Conservation (phyloP, 352 stramenopile species). For the Phytophthora pisi region DNA sequence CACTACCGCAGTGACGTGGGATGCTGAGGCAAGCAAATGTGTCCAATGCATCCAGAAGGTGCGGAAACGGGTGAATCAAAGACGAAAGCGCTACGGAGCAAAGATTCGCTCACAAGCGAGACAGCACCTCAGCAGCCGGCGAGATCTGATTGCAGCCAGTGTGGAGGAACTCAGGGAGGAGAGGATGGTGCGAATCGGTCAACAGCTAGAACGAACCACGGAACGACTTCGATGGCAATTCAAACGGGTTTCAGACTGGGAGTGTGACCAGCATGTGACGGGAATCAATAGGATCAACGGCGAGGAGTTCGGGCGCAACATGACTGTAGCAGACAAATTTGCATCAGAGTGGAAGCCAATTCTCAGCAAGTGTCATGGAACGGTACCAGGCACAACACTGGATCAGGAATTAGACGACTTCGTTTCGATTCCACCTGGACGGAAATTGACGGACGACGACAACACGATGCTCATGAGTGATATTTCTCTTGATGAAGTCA, state of each 20-base stretch:
- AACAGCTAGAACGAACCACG: too few species aligned
- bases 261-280: neutral
- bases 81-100: too few species aligned
- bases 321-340: neutral
- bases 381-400: neutral
- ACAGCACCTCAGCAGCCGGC: too few species aligned
- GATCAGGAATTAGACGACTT: constrained; percentile 4
- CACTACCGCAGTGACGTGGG: too few species aligned
- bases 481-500: neutral
- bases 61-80: too few species aligned
- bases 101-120: too few species aligned
- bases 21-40: too few species aligned
- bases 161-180: too few species aligned
- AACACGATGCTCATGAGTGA: neutral
- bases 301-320: neutral
- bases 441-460: neutral
- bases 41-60: too few species aligned
- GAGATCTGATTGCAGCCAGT: too few species aligned
- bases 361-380: neutral
- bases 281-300: constrained; percentile 1
- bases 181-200: too few species aligned
- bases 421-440: neutral
- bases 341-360: constrained; percentile 2
- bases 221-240: too few species aligned
- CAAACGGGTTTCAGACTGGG: neutral